Percentiles rank a stretch among this genome's conserved stretches.
Conservation (phyloP, 441 rosid species). For the Omphalea diandra region DNA sequence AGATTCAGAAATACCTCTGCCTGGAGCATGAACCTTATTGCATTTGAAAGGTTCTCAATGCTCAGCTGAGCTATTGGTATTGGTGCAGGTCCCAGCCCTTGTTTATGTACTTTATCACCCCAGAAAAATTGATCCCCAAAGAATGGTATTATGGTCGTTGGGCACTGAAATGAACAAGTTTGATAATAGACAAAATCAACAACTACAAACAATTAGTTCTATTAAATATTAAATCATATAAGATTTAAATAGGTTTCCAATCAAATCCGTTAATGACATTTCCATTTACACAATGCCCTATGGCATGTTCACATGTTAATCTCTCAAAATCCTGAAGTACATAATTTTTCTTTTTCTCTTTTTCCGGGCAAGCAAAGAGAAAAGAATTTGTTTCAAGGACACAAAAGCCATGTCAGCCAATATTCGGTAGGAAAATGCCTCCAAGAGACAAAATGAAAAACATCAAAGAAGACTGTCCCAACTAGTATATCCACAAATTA, state of each 20-base stretch:
- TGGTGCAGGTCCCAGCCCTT: conserved; percentile 82
- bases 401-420: not conserved
- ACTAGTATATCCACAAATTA: too few species aligned
- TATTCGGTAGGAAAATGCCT: too few species aligned
- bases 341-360: not conserved
- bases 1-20: conserved; percentile 77
- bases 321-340: not conserved
- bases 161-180: conserved; percentile 79
- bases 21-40: conserved; percentile 87
- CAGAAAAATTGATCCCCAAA: conserved; percentile 99
- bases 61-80: conserved; percentile 80
- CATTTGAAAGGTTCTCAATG: conserved; percentile 72
- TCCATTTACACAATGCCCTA: not conserved
- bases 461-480: too few species aligned
- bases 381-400: not conserved
- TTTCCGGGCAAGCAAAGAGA: not conserved
- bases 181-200: conserved; percentile 14
- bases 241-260: not conserved
- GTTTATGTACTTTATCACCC: conserved; percentile 75
- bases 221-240: not conserved
- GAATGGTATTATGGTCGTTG: conserved; percentile 94
- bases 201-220: conserved; percentile 8
- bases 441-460: not conserved
- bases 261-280: conserved; percentile 3
- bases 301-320: not conserved